Evolutionary conservation across 768 basidiomycete species (phyloP), one percentile per base, ranked within the genome.

Genomic region (Daedalea quercina): DNA sequence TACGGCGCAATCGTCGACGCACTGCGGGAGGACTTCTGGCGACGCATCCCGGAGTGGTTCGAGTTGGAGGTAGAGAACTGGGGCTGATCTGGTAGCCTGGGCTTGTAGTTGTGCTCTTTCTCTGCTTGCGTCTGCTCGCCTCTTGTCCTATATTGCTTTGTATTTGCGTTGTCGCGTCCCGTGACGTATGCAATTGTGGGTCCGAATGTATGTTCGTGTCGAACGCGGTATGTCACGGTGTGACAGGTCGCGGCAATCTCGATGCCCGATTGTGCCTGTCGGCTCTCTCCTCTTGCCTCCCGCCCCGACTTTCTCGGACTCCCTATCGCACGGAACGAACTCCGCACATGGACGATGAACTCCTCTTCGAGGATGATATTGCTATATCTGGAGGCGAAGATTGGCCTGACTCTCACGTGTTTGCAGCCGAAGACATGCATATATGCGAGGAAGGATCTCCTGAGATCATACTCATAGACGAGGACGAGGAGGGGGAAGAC

Each of bases 21-120:
- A 42, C 77, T 81, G 42, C 70, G 85, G 48, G 76, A 80, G 54
- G 81, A 83, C 28, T 75, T 87, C 58, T 88, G 86, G 86, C 69
- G 70, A 50, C 76, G 73, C 50, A 62, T 88, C 19, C 85, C 86
- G 2, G 55, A 60, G 41, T 88, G 84, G 85, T 88, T 87, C 63
- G 78, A 76, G 26, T 67, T 85, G 56, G 74, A 80, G 40, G 67
- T 75, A 41, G 57, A 63, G 37, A 64, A 64, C 37, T 74, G 73
- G 74, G 66, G 31, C 2, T 60, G 48, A 58, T 1, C 20, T 40
- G 15, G 37, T 15, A 4, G 7, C 6, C 37, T 40, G 37, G 7
- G 37, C 37, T 17, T 40, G 7, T 40, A 3, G 24, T 12, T 48
- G 26, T 9, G 17, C 4, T 40, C 15, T 40, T 40, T 6, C 37